phyloP scores from a whole-genome alignment of 129 eudicot genomes.

The Artemisia annua region DNA sequence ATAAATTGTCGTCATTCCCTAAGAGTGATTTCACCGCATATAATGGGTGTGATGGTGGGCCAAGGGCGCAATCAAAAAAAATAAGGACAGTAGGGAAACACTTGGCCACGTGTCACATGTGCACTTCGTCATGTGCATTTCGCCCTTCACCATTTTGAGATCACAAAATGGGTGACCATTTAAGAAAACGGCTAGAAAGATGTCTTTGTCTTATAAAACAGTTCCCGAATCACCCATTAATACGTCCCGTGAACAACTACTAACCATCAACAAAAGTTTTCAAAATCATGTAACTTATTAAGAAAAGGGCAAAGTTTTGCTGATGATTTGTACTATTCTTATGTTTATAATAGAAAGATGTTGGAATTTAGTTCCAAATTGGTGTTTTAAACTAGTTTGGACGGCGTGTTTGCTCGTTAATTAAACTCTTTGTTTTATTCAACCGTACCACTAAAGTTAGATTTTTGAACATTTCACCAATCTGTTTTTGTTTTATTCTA shows the following conservation, averaged over 20 bases:
- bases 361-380: constrained; percentile 26
- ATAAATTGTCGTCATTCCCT: too few relatives aligned
- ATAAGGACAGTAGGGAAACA: too few relatives aligned
- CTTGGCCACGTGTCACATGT: too few relatives aligned
- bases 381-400: constrained; percentile 21
- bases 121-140: too few relatives aligned
- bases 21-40: too few relatives aligned
- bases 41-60: too few relatives aligned
- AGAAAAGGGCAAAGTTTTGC: constrained; percentile 23
- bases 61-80: too few relatives aligned
- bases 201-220: too few relatives aligned
- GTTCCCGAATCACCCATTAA: neutral
- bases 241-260: constrained; percentile 23
- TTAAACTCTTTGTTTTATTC: constrained; percentile 10
- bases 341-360: neutral
- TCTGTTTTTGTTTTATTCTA: constrained; percentile 22
- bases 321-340: constrained; percentile 27
- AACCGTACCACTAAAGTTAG: constrained; percentile 24
- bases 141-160: too few relatives aligned
- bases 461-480: constrained; percentile 15
- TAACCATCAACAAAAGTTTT: constrained; percentile 22
- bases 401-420: constrained; percentile 17
- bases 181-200: too few relatives aligned
- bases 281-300: constrained; percentile 1
- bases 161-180: too few relatives aligned